Evolutionary conservation across 2,329 filamentous ascomycete genomes (phyloP), one percentile per base, ranked within the genome.

Genomic region (Penicillium janthinellum): DNA sequence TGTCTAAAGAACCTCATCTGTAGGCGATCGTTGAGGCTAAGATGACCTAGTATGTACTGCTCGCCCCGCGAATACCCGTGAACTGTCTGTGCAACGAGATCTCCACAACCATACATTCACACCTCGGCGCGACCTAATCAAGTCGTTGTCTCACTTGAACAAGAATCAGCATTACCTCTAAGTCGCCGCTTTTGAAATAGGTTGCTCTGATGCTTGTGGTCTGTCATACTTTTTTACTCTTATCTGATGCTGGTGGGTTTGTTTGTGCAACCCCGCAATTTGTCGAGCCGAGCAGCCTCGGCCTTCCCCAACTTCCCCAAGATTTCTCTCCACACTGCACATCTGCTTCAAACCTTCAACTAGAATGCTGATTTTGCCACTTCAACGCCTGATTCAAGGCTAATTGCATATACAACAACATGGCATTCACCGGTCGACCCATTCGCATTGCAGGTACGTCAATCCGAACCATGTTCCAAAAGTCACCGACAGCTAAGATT

Each of bases 371-470:
- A 12, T 31, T 39, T 53, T 15, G 17, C n/a, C 48, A 14, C 38
- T 20, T 11, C 25, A 55, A 37, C 25, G 22, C 15, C 25, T 38
- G 11, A 28, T 20, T 10, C 5, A 54, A 51, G 17, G n/a, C 47
- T 51, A 39, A 22, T 25, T 28, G n/a, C 41, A 35, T 31, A 7
- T 4, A 34, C 34, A 47, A 25, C 6, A 64, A 10, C 20, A 69
- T 69, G 66, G 53, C 60, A 38, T 65, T 60, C 35, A 62, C 62
- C 11, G 60, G 60, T 12, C 62, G 65, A 45, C 63, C 66, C 4
- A 66, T 68, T 65, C 64, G 66, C 37, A 67, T 68, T 51, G 66
- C 66, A 60, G 65, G 66, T 65, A 60, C 12, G 60, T 59, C 4
- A 22, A 22, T 44, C 38, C n/a, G 11, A 14, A 14, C 5, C 35